Evolutionary conservation across 192 early-diverging fungal species (phyloP).

Genomic region (Piromyces finnis): DNA sequence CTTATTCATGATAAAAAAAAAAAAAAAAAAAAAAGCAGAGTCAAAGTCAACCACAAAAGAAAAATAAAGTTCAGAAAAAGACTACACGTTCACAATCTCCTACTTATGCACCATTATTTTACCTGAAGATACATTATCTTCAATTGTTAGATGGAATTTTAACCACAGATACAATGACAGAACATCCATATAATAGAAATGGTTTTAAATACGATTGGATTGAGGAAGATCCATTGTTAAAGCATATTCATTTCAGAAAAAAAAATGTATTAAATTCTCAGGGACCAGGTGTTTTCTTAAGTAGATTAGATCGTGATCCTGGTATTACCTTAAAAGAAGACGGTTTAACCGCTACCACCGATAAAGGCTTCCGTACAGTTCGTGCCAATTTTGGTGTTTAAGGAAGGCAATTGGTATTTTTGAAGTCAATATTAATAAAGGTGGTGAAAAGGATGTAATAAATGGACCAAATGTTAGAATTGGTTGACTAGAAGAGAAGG

Average conservation of each 20-base stretch:
- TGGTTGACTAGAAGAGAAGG: constrained; percentile 1
- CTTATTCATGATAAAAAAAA: too few species aligned
- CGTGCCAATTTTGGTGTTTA: constrained; percentile 37
- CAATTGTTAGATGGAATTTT: not conserved
- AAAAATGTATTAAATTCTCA: constrained; percentile 12
- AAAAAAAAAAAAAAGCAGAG: not conserved
- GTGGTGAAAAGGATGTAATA: constrained; percentile 13
- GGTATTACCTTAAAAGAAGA: constrained; percentile 33
- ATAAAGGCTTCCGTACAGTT: constrained; percentile 42
- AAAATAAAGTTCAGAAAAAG: not conserved
- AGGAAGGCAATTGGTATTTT: constrained; percentile 43
- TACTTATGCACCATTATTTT: not conserved
- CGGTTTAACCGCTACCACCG: constrained; percentile 34
- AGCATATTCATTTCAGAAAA: constrained; percentile 23
- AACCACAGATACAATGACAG: not conserved
- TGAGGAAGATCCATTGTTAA: constrained; percentile 20
- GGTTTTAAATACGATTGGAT: constrained; percentile 44
- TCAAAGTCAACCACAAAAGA: not conserved
- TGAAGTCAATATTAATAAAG: constrained; percentile 29
- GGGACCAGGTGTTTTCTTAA: constrained; percentile 19
- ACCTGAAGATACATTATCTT: not conserved
- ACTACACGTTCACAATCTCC: not conserved
- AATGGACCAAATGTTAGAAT: not conserved
- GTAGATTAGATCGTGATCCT: constrained; percentile 35
- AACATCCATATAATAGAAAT: constrained; percentile 25